Evolutionary conservation across 2,329 filamentous ascomycete species (phyloP).

Genomic region (Monosporascus sp.): DNA sequence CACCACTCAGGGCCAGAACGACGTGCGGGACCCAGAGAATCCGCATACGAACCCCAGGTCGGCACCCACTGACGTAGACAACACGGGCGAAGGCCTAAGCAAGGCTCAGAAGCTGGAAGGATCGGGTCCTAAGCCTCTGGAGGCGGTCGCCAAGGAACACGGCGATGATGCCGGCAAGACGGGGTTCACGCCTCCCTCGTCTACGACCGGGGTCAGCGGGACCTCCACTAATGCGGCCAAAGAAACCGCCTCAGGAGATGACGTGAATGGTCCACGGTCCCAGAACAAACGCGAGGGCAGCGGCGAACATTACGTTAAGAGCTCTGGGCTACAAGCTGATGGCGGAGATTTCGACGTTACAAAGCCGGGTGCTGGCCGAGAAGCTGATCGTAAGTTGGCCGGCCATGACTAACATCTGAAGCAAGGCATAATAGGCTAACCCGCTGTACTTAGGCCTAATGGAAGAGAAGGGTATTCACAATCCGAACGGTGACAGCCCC

Average conservation of each 20-base stretch:
- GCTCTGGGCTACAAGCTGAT: slow-evolving; percentile 54
- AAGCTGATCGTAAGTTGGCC: slow-evolving; percentile 56
- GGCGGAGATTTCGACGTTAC: slow-evolving; percentile 63
- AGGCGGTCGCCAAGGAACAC: slow-evolving; percentile 21
- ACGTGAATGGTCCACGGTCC: slow-evolving; percentile 17
- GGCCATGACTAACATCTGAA: too few species aligned
- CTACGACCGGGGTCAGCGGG: background rate
- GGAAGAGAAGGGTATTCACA: slow-evolving; percentile 45
- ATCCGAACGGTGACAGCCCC: slow-evolving; percentile 7
- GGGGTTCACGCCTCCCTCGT: background rate
- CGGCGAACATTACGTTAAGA: slow-evolving; percentile 52
- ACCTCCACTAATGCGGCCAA: slow-evolving; percentile 26
- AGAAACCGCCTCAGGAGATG: slow-evolving; percentile 4
- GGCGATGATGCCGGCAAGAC: slow-evolving; percentile 23
- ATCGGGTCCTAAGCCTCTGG: slow-evolving; percentile 38
- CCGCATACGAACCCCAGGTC: slow-evolving; percentile 28
- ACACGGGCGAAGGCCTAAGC: slow-evolving; percentile 26
- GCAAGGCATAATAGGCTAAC: background rate
- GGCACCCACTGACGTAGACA: slow-evolving; percentile 32
- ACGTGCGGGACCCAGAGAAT: slow-evolving; percentile 33
- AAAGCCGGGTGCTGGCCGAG: slow-evolving; percentile 57
- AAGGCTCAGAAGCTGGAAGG: slow-evolving; percentile 31
- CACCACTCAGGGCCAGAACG: slow-evolving; percentile 29
- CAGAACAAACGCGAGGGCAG: slow-evolving; percentile 39
- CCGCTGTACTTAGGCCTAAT: slow-evolving; percentile 39